A percentile compares a stretch with the other conserved stretches of the same genome.
Evolutionary conservation across 805 yeast genomes (phyloP).

Genomic region (Wickerhamomyces canadensis): DNA sequence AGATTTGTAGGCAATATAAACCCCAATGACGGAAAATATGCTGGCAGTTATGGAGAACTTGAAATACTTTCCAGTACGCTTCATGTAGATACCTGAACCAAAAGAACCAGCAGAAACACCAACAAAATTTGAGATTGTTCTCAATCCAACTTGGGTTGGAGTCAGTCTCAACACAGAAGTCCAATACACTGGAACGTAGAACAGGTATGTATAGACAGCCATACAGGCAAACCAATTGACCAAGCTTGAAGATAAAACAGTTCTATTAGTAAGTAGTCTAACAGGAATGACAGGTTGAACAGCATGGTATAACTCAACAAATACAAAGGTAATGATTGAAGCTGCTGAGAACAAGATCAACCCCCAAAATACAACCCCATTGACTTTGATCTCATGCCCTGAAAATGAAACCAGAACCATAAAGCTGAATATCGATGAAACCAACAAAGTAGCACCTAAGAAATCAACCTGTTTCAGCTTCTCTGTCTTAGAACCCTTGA

Average conservation of each 20-base stretch:
- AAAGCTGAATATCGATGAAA: constrained; percentile 48
- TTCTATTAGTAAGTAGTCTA: constrained; percentile 45
- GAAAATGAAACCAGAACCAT: constrained; percentile 64
- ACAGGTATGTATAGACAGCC: constrained; percentile 57
- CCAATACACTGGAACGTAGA: constrained; percentile 66
- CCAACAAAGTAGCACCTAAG: constrained; percentile 57
- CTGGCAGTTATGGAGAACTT: constrained; percentile 38
- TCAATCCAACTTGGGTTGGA: constrained; percentile 52
- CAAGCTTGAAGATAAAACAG: constrained; percentile 58
- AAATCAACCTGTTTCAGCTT: constrained; percentile 59
- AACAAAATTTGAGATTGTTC: constrained; percentile 54
- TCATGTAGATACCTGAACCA: constrained; percentile 62
- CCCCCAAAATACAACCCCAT: constrained; percentile 34
- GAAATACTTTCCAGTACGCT: constrained; percentile 59
- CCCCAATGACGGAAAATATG: constrained; percentile 42
- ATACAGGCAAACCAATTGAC: constrained; percentile 67
- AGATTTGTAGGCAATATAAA: constrained; percentile 27
- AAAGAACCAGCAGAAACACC: constrained; percentile 67
- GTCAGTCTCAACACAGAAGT: constrained; percentile 45
- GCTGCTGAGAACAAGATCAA: constrained; percentile 30
- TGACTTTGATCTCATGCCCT: constrained; percentile 48
- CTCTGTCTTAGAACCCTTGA: constrained; percentile 34
- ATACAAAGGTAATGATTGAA: constrained; percentile 34
- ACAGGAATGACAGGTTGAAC: constrained; percentile 61
- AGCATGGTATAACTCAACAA: constrained; percentile 37